Evolutionary conservation across 2,329 filamentous ascomycete species (phyloP).

Genomic region (Claviceps citrina): DNA sequence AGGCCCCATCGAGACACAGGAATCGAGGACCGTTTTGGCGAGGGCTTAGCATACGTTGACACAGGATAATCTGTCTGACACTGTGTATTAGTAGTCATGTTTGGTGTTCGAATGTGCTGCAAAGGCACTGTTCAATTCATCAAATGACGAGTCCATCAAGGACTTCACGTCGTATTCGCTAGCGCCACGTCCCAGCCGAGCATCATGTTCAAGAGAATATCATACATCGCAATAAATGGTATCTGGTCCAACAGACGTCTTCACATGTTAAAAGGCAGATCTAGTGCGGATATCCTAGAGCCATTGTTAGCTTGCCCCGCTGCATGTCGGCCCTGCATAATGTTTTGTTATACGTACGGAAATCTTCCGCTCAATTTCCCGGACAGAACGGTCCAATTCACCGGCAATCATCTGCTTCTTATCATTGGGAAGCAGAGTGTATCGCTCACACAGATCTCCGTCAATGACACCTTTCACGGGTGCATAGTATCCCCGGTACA

Average conservation of each 20-base stretch:
- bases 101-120: constrained; percentile 3
- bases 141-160: constrained; percentile 13
- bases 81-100: constrained; percentile 7
- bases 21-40: constrained; percentile 19
- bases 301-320: constrained; percentile 12
- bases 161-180: constrained; percentile 13
- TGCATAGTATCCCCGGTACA: constrained; percentile 89
- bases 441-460: constrained; percentile 89
- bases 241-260: neutral
- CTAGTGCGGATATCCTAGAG: constrained; percentile 40
- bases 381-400: constrained; percentile 76
- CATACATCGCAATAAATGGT: constrained; percentile 8
- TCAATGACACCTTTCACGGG: constrained; percentile 95
- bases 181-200: constrained; percentile 18
- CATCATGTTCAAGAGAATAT: constrained; percentile 13
- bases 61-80: neutral
- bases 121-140: constrained; percentile 12
- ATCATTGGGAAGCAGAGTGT: constrained; percentile 66
- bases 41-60: constrained; percentile 8
- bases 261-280: constrained; percentile 35
- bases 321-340: neutral
- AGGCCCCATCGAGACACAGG: constrained; percentile 17
- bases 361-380: constrained; percentile 93
- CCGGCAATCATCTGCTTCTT: constrained; percentile 91
- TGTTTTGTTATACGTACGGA: constrained; percentile 33